Evolutionary conservation across 2,329 filamentous ascomycete species (phyloP), one percentile per base, ranked within the genome.

Genomic region (Sphaerulina vaccinii): DNA sequence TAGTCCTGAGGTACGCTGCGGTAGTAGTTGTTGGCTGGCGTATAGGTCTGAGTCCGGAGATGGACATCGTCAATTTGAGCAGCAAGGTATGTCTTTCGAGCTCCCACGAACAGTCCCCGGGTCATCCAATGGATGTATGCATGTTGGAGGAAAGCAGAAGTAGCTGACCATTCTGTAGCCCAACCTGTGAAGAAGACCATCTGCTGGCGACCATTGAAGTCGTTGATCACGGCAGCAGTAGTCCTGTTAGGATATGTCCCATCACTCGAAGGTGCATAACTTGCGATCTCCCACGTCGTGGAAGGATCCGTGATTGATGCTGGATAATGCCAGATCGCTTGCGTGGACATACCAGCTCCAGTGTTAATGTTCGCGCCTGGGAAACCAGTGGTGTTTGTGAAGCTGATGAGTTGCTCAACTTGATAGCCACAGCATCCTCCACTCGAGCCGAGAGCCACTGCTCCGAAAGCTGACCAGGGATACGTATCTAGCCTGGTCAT

Each of bases 51-150:
- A n/a, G 40, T 45, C 18, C 49, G 49, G 4, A 51, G 32, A 13
- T 51, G 49, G 3, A 51, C 49, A 39, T 51, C 49, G 35, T 51
- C 49, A 24, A 51, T 51, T 13, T 51, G 49, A 5, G 18, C 35
- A 33, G 41, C 9, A 1, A 51, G 39, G 19, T 45, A 45, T 3
- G 27, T 45, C 24, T 51, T 51, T 15, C 49, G 40, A 21, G 49
- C 49, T 16, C 49, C 49, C 2, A 51, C 41, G 40, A 51, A 51
- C 0, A 51, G 41, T 13, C 49, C 49, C n/a, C 49, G 40, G 11
- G 49, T 51, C 49, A 51, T 51, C 49, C 49, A 51, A 35, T 51
- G 41, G 9, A 51, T 51, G 49, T 45, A 51, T 8, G 49, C 41
- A 33, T 51, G 49, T 19, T 51, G 49, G 6, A 51, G 35, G 32